Conservation (phyloP, 2,329 filamentous ascomycete species). For the Magnaporthales sp. region DNA sequence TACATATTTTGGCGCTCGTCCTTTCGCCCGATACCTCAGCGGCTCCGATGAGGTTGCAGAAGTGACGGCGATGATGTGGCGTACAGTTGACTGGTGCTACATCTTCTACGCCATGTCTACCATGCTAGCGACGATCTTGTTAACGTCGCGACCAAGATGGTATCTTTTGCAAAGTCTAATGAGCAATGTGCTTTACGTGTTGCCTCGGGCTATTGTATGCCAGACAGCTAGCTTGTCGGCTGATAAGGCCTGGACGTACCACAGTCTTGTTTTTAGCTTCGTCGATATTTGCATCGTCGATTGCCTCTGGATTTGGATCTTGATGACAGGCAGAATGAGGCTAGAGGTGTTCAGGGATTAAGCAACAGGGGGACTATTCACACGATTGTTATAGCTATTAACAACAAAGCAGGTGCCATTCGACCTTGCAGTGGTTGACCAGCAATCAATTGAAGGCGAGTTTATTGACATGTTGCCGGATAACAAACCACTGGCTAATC, state of each 20-base stretch:
- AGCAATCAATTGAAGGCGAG: too few species aligned
- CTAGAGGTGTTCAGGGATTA: conserved; percentile 21
- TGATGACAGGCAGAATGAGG: conserved; percentile 33
- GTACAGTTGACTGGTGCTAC: conserved; percentile 56
- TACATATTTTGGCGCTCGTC: conserved; percentile 45
- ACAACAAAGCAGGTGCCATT: too few species aligned
- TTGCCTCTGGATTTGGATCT: conserved; percentile 39
- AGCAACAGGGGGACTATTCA: not conserved
- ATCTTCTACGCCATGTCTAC: conserved; percentile 59
- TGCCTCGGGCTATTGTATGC: conserved; percentile 62
- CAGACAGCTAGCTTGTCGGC: conserved; percentile 36
- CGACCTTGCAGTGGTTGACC: too few species aligned
- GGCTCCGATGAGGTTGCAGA: conserved; percentile 45
- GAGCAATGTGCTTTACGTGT: conserved; percentile 59
- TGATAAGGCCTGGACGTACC: conserved; percentile 57
- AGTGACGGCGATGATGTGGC: conserved; percentile 59
- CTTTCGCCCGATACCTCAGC: conserved; percentile 56
- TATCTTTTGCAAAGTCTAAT: conserved; percentile 59
- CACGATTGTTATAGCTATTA: not conserved
- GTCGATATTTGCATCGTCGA: conserved; percentile 43
- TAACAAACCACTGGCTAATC: too few species aligned
- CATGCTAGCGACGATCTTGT: conserved; percentile 54
- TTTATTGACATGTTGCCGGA: too few species aligned
- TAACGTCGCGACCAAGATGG: conserved; percentile 56
- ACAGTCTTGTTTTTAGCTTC: conserved; percentile 58